A percentile compares a stretch with the other conserved stretches of the same genome.
Evolutionary conservation across 495 filamentous ascomycete species (phyloP).

Genomic region (Penicillium tannophilum): DNA sequence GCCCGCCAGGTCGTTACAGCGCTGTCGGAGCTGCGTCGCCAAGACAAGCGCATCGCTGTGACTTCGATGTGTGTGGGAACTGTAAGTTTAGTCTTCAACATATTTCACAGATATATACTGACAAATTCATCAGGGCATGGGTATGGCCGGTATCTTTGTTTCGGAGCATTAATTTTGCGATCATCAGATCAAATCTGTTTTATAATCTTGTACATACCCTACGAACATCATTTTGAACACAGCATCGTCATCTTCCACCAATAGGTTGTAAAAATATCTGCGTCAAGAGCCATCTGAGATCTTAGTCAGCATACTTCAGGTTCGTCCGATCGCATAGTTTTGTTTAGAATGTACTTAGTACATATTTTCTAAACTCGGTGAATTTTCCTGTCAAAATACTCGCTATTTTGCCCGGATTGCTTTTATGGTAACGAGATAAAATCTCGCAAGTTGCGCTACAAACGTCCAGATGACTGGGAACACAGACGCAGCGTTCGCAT

Average conservation of each 20-base stretch:
- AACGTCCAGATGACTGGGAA: background rate
- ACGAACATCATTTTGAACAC: no score
- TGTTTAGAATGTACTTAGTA: no score
- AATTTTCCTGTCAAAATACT: background rate
- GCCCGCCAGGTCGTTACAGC: conserved; percentile 83
- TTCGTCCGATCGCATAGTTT: no score
- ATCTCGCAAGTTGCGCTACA: no score
- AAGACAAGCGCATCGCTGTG: conserved; percentile 77
- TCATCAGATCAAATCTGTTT: background rate
- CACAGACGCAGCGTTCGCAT: conserved; percentile 44
- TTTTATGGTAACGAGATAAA: no score
- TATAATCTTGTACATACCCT: conserved; percentile 8
- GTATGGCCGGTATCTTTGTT: conserved; percentile 57
- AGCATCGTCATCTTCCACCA: background rate
- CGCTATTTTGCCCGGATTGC: background rate
- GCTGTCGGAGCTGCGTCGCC: conserved; percentile 72
- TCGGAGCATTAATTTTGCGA: conserved; percentile 44
- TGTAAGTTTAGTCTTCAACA: conserved; percentile 39
- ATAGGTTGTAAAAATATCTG: no score
- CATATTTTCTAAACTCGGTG: no score
- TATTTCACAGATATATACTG: conserved; percentile 4
- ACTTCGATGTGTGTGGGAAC: conserved; percentile 89
- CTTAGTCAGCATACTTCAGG: no score
- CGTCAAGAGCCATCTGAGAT: no score
- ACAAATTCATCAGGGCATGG: conserved; percentile 47